Percentiles rank a stretch among this genome's conserved stretches.
Conservation (phyloP, 2,329 filamentous ascomycete genomes). For the Sarocladium oryzae region DNA sequence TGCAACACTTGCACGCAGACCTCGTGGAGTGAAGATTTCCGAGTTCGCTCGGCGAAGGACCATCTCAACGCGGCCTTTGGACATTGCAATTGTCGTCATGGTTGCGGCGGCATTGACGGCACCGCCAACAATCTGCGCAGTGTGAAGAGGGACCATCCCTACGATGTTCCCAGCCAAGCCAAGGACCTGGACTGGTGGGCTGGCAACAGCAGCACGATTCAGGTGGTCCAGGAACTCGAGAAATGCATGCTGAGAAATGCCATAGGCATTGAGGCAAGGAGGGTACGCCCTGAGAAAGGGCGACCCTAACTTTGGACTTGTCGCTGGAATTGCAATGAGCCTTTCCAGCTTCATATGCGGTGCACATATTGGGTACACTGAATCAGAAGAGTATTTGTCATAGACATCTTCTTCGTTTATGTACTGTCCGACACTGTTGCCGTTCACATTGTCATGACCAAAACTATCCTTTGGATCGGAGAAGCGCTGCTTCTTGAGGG, state of each 20-base stretch:
- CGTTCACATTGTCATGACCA: too few species aligned
- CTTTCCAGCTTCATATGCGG: slow-evolving; percentile 5
- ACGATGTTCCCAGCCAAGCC: slow-evolving; percentile 14
- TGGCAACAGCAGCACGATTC: slow-evolving; percentile 15
- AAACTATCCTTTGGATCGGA: too few species aligned
- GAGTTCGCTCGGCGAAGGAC: slow-evolving; percentile 13
- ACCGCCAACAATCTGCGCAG: slow-evolving; percentile 14
- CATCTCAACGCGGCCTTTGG: slow-evolving; percentile 15
- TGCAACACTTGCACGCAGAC: slow-evolving; percentile 14
- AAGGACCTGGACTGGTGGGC: slow-evolving; percentile 15
- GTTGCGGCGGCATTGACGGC: slow-evolving; percentile 11
- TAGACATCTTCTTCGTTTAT: too few species aligned
- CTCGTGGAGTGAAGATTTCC: slow-evolving; percentile 12
- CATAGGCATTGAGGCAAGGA: slow-evolving; percentile 10
- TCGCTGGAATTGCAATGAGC: slow-evolving; percentile 16
- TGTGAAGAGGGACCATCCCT: slow-evolving; percentile 15
- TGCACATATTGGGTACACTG: not conserved
- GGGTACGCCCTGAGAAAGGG: slow-evolving; percentile 17
- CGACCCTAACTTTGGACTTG: slow-evolving; percentile 13
- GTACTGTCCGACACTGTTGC: too few species aligned
- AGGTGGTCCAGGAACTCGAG: slow-evolving; percentile 16
- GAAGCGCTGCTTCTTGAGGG: too few species aligned
- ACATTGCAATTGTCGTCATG: slow-evolving; percentile 11
- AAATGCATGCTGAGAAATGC: slow-evolving; percentile 13
- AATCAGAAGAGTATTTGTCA: too few species aligned